Evolutionary conservation across 352 stramenopile species (phyloP), one percentile per base, ranked within the genome.

Genomic region (Phytophthora lateralis): DNA sequence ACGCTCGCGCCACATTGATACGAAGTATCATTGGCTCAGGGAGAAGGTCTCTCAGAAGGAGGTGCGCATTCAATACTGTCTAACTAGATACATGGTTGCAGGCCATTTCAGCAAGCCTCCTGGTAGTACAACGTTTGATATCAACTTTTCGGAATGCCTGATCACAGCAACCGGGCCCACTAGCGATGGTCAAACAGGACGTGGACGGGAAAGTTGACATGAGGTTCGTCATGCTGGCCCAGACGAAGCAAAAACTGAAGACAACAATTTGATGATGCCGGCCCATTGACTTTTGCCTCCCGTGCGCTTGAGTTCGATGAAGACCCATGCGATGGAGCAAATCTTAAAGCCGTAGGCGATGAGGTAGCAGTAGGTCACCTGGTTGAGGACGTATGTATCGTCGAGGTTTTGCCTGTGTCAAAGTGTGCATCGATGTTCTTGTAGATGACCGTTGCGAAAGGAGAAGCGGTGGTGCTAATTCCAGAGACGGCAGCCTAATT

Each of bases 361-460:
- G 55, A 79, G 55, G 58, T 76, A 75, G 37, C 55, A 66, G 53
- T 79, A 76, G 11, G 64, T 65, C 11, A 78, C 66, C 46, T 85
- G 59, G 46, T 63, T 53, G 41, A 66, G 62, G 10, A 75, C 67
- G 12, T 70, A 63, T 3, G 61, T 69, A 41, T 66, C 72, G 44
- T 66, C 58, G 12, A 71, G 2, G 46, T 34, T 26, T 74, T 67
- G 37, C 57, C 46, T 3, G 74, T 64, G 20, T 78, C 63, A n/a
- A 83, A 88, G 11, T 76, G 55, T 14, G 73, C 61, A 52, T 81
- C 71, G 26, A 84, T 73, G 45, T 80, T 78, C 50, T 85, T 80
- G 63, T 73, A 74, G 39, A 82, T 75, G 32, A 80, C 68, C 0
- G 70, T 80, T 21, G 73, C 51, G 24, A 85, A 75, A 6, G 70